phyloP scores from a whole-genome alignment of 2,329 filamentous ascomycete species.

The Clathrospora elynae region DNA sequence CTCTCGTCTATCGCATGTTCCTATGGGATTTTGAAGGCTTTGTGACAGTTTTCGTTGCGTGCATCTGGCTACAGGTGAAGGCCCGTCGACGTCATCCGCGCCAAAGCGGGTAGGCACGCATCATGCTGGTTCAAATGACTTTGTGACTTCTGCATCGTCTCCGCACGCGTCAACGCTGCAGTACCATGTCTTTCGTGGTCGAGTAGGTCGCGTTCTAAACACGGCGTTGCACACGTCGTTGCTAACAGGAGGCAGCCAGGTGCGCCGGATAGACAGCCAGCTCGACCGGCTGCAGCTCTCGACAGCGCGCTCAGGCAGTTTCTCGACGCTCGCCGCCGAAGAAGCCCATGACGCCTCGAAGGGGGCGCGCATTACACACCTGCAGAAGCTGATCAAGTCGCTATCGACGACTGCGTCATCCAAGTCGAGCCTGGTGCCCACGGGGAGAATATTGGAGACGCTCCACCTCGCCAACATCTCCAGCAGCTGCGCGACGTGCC shows the following conservation, averaged over 20 bases:
- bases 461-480: conserved; percentile 67
- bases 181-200: conserved; percentile 51
- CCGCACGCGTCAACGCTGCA: conserved; percentile 26
- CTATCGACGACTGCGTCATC: conserved; percentile 72
- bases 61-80: not conserved
- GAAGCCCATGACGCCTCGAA: conserved; percentile 47
- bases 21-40: no score
- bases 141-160: conserved; percentile 8
- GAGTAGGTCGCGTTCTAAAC: conserved; percentile 39
- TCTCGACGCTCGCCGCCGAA: conserved; percentile 39
- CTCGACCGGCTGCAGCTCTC: conserved; percentile 62
- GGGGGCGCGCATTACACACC: conserved; percentile 58
- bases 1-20: no score
- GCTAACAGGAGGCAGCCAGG: conserved; percentile 52
- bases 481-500: conserved; percentile 45
- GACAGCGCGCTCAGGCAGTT: conserved; percentile 35
- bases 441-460: conserved; percentile 62
- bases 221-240: not conserved
- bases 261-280: conserved; percentile 62
- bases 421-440: conserved; percentile 64
- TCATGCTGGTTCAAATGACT: conserved; percentile 14
- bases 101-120: conserved; percentile 11
- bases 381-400: conserved; percentile 71
- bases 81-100: conserved; percentile 5
- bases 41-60: no score